A percentile compares a stretch with the other conserved stretches of the same genome.
These are phyloP conservation scores for Rhipidocladum racemiflorum DNA, from an alignment of 176 grass and related monocot species.

Conservation along the genomic window DNA sequence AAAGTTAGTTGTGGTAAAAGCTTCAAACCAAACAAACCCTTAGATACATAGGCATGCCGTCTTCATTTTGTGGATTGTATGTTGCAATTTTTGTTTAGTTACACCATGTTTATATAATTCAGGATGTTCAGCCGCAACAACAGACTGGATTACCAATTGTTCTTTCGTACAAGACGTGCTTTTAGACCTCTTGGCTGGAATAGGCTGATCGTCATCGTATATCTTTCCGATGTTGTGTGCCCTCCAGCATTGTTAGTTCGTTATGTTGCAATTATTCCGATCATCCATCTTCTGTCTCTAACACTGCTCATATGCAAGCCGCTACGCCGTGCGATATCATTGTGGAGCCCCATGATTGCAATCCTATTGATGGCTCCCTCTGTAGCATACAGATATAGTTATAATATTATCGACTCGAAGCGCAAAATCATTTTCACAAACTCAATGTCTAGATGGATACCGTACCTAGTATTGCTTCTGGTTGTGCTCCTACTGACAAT, in stretches of 20 bases:
- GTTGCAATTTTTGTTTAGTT: background rate
- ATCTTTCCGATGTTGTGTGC: background rate
- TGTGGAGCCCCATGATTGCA: background rate
- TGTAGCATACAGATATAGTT: no score
- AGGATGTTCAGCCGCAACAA: constrained; percentile 9
- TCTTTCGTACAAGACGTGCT: background rate
- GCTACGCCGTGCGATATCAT: background rate
- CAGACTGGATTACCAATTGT: constrained; percentile 7
- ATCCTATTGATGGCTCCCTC: background rate
- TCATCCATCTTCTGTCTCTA: background rate
- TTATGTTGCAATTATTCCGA: no score
- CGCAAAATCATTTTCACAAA: background rate
- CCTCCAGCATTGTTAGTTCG: no score
- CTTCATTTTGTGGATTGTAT: no score
- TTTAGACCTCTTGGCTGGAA: background rate
- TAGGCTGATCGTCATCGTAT: background rate
- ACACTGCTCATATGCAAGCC: background rate
- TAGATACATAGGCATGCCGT: no score
- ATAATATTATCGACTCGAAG: background rate
- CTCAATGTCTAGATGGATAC: background rate
- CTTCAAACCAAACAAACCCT: no score
- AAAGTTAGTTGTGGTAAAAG: no score
- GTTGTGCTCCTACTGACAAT: background rate
- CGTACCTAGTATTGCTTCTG: no score
- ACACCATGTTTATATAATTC: background rate